Evolutionary conservation across 192 early-diverging fungal species (phyloP).

Genomic region (Thamnidium elegans): DNA sequence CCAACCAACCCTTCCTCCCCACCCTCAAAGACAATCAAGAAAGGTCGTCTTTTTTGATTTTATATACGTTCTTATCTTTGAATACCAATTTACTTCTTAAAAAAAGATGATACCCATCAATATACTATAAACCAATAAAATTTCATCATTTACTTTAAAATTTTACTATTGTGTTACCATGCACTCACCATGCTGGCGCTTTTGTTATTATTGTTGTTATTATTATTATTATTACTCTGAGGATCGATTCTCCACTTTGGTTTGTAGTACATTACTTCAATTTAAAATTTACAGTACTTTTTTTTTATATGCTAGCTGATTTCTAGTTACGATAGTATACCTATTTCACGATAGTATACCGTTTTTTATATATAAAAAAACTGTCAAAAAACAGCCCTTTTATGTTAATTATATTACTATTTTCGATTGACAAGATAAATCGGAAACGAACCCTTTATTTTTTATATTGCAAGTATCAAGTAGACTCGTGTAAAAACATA

Average conservation of each 20-base stretch:
- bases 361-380: conserved; percentile 1
- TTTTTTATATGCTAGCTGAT: conserved; percentile 2
- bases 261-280: not conserved
- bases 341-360: not conserved
- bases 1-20: not conserved
- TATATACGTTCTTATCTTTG: not conserved
- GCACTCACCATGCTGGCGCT: conserved; percentile 3
- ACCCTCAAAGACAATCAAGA: not conserved
- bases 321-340: too few species aligned
- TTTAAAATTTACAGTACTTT: not conserved
- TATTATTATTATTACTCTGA: not conserved
- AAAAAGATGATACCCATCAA: not conserved
- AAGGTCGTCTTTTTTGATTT: not conserved
- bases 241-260: conserved; percentile 1
- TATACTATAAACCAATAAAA: conserved; percentile 10
- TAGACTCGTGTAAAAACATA: not conserved
- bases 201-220: too few species aligned
- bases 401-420: not conserved
- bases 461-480: not conserved
- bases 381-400: not conserved
- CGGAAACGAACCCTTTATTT: not conserved
- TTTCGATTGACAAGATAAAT: not conserved
- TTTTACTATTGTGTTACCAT: conserved; percentile 9
- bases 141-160: conserved; percentile 1
- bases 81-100: not conserved